Conservation (phyloP, 2,329 filamentous ascomycete genomes). For the Pezizomycotina sp. region DNA sequence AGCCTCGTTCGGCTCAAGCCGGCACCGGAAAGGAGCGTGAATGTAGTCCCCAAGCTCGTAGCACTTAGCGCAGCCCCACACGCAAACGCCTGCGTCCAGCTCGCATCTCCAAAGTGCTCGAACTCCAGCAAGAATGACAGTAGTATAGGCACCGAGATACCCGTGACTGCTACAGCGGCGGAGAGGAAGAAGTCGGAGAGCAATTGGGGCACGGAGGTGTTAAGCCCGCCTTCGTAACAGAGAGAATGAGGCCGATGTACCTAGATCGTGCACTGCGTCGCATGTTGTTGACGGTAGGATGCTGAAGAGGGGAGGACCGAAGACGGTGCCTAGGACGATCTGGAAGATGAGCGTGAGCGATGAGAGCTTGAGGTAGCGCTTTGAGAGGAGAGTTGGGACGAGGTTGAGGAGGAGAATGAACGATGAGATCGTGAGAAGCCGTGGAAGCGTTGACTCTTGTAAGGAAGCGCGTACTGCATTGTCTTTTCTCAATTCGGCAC, state of each 20-base stretch:
- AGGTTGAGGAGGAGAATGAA: slow-evolving; percentile 48
- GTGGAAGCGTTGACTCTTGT: slow-evolving; percentile 44
- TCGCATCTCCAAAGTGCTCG: slow-evolving; percentile 33
- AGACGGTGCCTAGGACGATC: slow-evolving; percentile 52
- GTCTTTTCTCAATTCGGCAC: no score
- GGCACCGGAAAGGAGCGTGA: slow-evolving; percentile 47
- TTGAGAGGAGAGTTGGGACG: slow-evolving; percentile 42
- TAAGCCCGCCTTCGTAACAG: slow-evolving; percentile 57
- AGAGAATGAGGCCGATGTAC: slow-evolving; percentile 57
- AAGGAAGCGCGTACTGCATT: no score
- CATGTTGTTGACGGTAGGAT: slow-evolving; percentile 41
- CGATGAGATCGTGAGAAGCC: slow-evolving; percentile 43
- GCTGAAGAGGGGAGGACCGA: slow-evolving; percentile 48
- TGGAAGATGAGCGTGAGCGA: slow-evolving; percentile 40
- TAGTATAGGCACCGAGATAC: slow-evolving; percentile 46
- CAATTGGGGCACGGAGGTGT: slow-evolving; percentile 38
- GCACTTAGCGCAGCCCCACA: slow-evolving; percentile 58
- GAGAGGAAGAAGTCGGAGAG: slow-evolving; percentile 46
- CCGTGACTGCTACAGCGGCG: slow-evolving; percentile 45
- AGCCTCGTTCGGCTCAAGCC: slow-evolving; percentile 39
- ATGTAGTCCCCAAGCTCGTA: slow-evolving; percentile 57
- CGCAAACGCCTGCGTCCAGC: slow-evolving; percentile 48
- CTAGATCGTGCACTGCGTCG: slow-evolving; percentile 44
- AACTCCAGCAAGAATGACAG: slow-evolving; percentile 45
- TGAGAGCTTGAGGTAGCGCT: slow-evolving; percentile 49